Conservation (phyloP, 1,284 basidiomycete genomes). For the Spongispora temasekensis region DNA sequence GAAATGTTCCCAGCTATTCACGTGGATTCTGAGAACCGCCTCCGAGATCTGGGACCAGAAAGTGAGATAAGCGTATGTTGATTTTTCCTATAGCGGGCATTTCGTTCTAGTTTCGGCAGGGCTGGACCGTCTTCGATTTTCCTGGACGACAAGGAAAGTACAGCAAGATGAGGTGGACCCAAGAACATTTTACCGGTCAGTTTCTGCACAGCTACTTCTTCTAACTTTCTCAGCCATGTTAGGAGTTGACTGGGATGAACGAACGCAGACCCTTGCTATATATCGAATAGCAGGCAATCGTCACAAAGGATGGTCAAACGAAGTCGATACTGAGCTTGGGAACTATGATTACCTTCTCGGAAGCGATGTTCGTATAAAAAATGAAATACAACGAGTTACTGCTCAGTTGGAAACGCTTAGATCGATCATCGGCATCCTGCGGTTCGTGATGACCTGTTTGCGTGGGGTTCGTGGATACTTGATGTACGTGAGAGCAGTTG, state of each 20-base stretch:
- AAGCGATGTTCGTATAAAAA: constrained; percentile 52
- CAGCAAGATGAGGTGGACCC: constrained; percentile 66
- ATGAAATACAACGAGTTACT: neutral
- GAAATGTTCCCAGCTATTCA: constrained; percentile 79
- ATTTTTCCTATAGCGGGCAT: neutral
- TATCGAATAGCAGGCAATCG: constrained; percentile 58
- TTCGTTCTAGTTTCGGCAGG: constrained; percentile 41
- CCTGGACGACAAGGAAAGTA: constrained; percentile 78
- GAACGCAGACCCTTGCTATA: constrained; percentile 60
- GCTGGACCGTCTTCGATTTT: constrained; percentile 89
- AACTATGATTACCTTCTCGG: constrained; percentile 85
- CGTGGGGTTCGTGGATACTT: constrained; percentile 74
- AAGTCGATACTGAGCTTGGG: constrained; percentile 69
- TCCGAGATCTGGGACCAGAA: constrained; percentile 57
- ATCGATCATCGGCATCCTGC: constrained; percentile 87
- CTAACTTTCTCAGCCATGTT: constrained; percentile 6
- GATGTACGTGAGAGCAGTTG: constrained; percentile 44
- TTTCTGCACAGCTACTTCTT: constrained; percentile 1
- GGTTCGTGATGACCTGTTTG: constrained; percentile 65
- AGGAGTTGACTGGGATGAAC: constrained; percentile 89
- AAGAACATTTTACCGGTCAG: constrained; percentile 74
- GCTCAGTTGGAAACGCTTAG: constrained; percentile 38
- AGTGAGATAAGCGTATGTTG: constrained; percentile 67
- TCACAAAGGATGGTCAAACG: constrained; percentile 70
- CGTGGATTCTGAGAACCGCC: constrained; percentile 67